phyloP scores from a whole-genome alignment of 306 rosid species.

The Acacia crassicarpa region DNA sequence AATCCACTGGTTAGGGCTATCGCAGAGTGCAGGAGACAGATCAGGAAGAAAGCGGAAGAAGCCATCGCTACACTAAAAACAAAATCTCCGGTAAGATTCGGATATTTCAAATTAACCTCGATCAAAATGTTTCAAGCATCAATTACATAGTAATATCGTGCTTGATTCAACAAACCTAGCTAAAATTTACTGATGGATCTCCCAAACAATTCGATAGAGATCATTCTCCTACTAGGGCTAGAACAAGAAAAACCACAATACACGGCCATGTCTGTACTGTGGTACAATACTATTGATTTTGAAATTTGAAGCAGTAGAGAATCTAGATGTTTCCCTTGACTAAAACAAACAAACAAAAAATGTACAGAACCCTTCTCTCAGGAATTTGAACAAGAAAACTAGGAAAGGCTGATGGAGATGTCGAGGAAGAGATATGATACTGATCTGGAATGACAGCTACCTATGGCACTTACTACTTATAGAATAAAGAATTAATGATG shows the following conservation, averaged over 20 bases:
- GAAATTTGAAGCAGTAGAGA: not conserved
- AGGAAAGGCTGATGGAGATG: not conserved
- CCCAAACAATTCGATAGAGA: not conserved
- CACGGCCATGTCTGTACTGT: not conserved
- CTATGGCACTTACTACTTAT: not conserved
- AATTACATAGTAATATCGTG: not conserved
- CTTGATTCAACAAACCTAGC: not conserved
- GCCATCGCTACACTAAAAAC: conserved; percentile 36
- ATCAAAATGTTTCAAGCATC: not conserved
- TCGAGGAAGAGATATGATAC: not conserved
- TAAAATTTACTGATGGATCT: not conserved
- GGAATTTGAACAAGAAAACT: conserved; percentile 35
- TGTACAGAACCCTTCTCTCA: not conserved
- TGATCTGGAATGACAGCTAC: conserved; percentile 17
- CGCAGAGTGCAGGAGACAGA: conserved; percentile 77
- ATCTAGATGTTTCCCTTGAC: not conserved
- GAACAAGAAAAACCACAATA: not conserved
- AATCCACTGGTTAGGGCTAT: conserved; percentile 74
- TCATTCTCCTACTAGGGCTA: not conserved
- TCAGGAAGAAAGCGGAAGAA: conserved; percentile 59
- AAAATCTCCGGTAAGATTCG: not conserved
- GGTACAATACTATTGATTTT: not conserved
- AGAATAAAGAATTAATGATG: conserved; percentile 12
- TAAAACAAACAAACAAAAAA: not conserved
- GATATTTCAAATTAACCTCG: not conserved